These are phyloP conservation scores for Davidsoniella eucalypti DNA, from an alignment of 2,329 filamentous ascomycete genomes.

Conservation along the genomic window DNA sequence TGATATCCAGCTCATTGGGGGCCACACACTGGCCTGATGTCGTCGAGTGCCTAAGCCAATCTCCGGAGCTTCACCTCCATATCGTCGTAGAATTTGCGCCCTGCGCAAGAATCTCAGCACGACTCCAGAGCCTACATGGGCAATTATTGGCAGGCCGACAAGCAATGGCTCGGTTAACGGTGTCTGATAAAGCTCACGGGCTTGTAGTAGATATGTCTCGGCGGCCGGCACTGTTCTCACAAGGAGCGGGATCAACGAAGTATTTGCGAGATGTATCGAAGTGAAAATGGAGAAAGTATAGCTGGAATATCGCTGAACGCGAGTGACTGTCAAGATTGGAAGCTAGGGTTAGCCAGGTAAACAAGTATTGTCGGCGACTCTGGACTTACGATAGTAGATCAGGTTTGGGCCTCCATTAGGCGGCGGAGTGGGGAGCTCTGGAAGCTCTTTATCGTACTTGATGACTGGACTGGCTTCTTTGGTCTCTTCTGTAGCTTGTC, in stretches of 20 bases:
- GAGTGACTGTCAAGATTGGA: slow-evolving; percentile 35
- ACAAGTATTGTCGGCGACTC: neutral
- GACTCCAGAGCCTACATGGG: slow-evolving; percentile 64
- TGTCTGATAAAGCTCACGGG: slow-evolving; percentile 83
- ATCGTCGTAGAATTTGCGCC: slow-evolving; percentile 52
- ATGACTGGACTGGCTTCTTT: slow-evolving; percentile 19
- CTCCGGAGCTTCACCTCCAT: slow-evolving; percentile 49
- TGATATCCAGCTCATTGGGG: slow-evolving; percentile 51
- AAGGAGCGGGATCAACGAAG: slow-evolving; percentile 60
- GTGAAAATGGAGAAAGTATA: slow-evolving; percentile 69
- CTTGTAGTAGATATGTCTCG: slow-evolving; percentile 78
- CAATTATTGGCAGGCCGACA: slow-evolving; percentile 54
- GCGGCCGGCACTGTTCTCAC: slow-evolving; percentile 57
- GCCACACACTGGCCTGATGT: slow-evolving; percentile 36
- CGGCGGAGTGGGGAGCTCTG: slow-evolving; percentile 40
- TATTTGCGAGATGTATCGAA: slow-evolving; percentile 63
- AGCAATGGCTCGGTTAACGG: slow-evolving; percentile 63
- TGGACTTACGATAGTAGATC: slow-evolving; percentile 53
- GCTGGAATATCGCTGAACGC: slow-evolving; percentile 75
- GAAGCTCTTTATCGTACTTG: slow-evolving; percentile 23
- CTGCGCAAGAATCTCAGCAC: slow-evolving; percentile 61
- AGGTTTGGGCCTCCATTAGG: slow-evolving; percentile 5
- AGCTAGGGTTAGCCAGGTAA: neutral
- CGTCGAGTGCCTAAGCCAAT: slow-evolving; percentile 3
- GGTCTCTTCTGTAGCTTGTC: slow-evolving; percentile 26